A percentile compares a stretch with the other conserved stretches of the same genome.
These are phyloP conservation scores for Carex kokanica DNA, from an alignment of 176 grass and related monocot species.

Conservation along the genomic window DNA sequence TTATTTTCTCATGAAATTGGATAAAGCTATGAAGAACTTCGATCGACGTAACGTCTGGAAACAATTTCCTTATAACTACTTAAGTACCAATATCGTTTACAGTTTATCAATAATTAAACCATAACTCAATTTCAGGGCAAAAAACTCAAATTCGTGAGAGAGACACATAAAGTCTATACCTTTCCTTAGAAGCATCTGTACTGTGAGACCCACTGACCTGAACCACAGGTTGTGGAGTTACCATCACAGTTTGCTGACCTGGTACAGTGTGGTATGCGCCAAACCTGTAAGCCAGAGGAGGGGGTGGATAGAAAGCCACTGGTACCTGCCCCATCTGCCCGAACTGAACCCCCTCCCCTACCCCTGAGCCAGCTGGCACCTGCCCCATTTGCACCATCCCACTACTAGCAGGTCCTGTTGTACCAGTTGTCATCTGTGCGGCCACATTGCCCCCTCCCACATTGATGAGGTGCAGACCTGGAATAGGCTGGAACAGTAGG, in stretches of 20 bases:
- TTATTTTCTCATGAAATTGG: background rate
- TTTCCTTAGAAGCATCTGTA: constrained; percentile 49
- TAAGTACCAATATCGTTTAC: background rate
- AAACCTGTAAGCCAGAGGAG: constrained; percentile 63
- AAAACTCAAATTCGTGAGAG: background rate
- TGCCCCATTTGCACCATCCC: constrained; percentile 15
- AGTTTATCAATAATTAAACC: background rate
- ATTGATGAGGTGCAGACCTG: constrained; percentile 39
- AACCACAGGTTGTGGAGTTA: constrained; percentile 29
- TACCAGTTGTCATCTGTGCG: background rate
- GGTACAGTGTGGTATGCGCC: constrained; percentile 27
- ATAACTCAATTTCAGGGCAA: background rate
- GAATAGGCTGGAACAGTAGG: constrained; percentile 38
- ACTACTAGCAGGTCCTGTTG: background rate
- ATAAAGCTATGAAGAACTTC: background rate
- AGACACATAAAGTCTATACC: constrained; percentile 19
- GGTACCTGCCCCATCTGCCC: constrained; percentile 40
- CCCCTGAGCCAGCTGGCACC: background rate
- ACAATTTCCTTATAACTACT: background rate
- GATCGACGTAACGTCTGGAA: background rate
- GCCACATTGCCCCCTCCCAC: constrained; percentile 22
- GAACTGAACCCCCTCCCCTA: constrained; percentile 8
- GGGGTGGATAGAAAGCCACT: constrained; percentile 75
- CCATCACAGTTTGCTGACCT: constrained; percentile 21
- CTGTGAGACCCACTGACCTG: constrained; percentile 28